Percentiles rank a stretch among this genome's conserved stretches.
Evolutionary conservation across 2,329 filamentous ascomycete genomes (phyloP).

Genomic region (Colletotrichum noveboracense): DNA sequence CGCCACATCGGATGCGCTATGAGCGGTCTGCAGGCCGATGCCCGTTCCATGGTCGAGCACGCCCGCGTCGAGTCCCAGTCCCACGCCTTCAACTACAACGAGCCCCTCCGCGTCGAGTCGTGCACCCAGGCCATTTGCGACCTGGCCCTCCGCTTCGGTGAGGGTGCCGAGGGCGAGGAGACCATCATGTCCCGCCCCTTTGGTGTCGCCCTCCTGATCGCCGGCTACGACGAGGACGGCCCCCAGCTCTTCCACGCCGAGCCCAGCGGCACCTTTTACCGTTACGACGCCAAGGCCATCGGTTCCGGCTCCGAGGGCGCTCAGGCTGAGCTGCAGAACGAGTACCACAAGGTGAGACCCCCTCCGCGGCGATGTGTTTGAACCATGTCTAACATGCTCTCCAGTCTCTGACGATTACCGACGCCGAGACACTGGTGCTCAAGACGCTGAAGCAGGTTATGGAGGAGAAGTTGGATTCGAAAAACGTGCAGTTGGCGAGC

Average conservation of each 20-base stretch:
- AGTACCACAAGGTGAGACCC: conserved; percentile 83
- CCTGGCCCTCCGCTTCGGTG: conserved; percentile 92
- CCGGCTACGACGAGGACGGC: conserved; percentile 95
- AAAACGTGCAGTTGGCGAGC: conserved; percentile 98
- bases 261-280: conserved; percentile 97
- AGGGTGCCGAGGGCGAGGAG: conserved; percentile 96
- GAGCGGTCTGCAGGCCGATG: conserved; percentile 96
- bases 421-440: conserved; percentile 93
- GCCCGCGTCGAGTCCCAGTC: conserved; percentile 97
- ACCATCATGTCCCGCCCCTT: conserved; percentile 98
- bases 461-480: conserved; percentile 99
- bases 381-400: not conserved
- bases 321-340: conserved; percentile 96
- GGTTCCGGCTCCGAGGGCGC: conserved; percentile 96
- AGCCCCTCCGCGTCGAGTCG: conserved; percentile 93
- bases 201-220: conserved; percentile 94
- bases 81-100: conserved; percentile 97
- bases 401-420: conserved; percentile 84
- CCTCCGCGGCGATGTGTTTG: not conserved
- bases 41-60: conserved; percentile 97
- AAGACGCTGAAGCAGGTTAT: conserved; percentile 99
- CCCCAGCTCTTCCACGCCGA: conserved; percentile 98
- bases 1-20: conserved; percentile 99
- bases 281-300: conserved; percentile 98
- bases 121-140: conserved; percentile 99